These are phyloP conservation scores for Termitomyces sp. DNA, from an alignment of 768 basidiomycete genomes.

Conservation along the genomic window DNA sequence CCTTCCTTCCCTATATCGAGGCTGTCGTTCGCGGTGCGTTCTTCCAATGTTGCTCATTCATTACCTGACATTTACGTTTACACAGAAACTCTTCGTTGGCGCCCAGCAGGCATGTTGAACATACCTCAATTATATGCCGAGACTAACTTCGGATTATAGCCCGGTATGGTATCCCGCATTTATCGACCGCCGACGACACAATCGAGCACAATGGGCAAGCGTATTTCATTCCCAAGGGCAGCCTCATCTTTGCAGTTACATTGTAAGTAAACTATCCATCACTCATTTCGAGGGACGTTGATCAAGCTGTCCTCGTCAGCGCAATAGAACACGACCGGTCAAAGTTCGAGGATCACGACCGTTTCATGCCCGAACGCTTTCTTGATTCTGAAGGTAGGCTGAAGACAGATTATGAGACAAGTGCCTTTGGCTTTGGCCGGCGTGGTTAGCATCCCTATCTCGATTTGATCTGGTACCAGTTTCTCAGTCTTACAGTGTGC, in stretches of 20 bases:
- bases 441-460: neutral
- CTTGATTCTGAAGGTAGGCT: neutral
- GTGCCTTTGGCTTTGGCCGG: neutral
- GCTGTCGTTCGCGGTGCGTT: neutral
- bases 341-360: neutral
- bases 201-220: neutral
- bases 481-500: neutral
- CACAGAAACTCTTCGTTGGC: neutral
- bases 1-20: neutral
- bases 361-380: neutral
- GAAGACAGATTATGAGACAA: neutral
- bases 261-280: neutral
- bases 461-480: neutral
- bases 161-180: neutral
- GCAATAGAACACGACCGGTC: neutral
- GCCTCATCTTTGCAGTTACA: neutral
- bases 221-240: neutral
- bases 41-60: neutral
- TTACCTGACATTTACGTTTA: neutral
- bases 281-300: too few species aligned
- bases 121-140: neutral
- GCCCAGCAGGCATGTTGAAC: neutral
- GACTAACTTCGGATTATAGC: neutral
- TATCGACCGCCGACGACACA: neutral
- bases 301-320: neutral